Evolutionary conservation across 345 rosid genomes (phyloP).

Genomic region (Hypericum perforatum): DNA sequence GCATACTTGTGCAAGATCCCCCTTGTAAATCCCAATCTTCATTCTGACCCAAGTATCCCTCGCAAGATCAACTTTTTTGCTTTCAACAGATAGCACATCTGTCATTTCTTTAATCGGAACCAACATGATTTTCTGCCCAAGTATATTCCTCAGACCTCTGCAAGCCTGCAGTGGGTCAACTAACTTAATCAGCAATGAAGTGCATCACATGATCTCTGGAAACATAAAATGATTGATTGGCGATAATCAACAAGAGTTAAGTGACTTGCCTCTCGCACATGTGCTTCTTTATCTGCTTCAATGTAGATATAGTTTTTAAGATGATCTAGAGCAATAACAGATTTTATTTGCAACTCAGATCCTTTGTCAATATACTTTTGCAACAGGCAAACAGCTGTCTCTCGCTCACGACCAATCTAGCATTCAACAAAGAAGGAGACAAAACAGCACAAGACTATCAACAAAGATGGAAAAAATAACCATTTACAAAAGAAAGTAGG

Average conservation of each 20-base stretch:
- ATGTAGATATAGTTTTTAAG: constrained; percentile 76
- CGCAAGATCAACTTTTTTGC: constrained; percentile 84
- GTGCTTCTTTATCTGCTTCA: constrained; percentile 95
- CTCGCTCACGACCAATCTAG: constrained; percentile 88
- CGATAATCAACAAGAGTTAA: background rate
- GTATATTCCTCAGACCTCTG: constrained; percentile 81
- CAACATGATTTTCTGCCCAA: constrained; percentile 64
- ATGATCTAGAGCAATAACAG: constrained; percentile 88
- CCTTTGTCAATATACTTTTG: constrained; percentile 84
- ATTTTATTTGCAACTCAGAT: constrained; percentile 76
- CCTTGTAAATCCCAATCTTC: constrained; percentile 89
- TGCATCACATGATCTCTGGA: background rate
- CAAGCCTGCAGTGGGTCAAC: constrained; percentile 44
- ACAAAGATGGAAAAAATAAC: constrained; percentile 1
- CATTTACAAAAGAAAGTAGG: background rate
- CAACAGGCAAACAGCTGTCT: constrained; percentile 87
- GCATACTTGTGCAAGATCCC: constrained; percentile 86
- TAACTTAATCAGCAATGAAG: background rate
- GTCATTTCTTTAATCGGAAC: constrained; percentile 97
- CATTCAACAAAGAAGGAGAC: no score
- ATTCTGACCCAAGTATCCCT: constrained; percentile 96
- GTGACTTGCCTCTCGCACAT: constrained; percentile 73
- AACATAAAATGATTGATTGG: background rate
- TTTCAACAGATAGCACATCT: constrained; percentile 94
- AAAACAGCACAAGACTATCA: background rate